Evolutionary conservation across 2,329 filamentous ascomycete species (phyloP), one percentile per base, ranked within the genome.

Genomic region (Nannizziopsis arthrosporioides): DNA sequence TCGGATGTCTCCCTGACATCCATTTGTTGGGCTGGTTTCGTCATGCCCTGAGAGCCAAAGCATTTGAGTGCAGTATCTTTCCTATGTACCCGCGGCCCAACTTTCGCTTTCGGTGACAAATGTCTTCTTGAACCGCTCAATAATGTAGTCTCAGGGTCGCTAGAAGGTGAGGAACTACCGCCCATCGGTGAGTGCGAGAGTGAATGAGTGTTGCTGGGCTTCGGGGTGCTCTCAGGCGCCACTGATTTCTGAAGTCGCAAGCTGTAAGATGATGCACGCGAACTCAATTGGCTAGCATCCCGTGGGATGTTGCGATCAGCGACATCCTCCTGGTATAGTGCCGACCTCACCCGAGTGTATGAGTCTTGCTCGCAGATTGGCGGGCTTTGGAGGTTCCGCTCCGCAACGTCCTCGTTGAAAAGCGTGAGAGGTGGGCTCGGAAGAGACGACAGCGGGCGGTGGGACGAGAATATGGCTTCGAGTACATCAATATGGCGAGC

Each of bases 361-460:
- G 57, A 45, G 14, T 54, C 52, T 22, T 36, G 38, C 5, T 30
- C 17, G 8, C n/a, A 19, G 14, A 37, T 36, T 7, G 45, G 45
- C 2, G 38, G 46, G 14, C 27, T 31, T 6, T 34, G 14, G 22
- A 53, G 57, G 44, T 69, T 69, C 18, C 67, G 63, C 50, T 69
- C 67, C 4, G 67, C 67, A 45, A 69, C 58, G 53, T 69, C 64
- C 55, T 69, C 67, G 41, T 69, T 69, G 52, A 66, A 69, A 9
- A 63, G 62, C 14, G 56, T 60, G 5, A 56, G 57, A 2, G 63
- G 62, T 8, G 63, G 63, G 22, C 63, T 51, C n/a, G 57, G 38
- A 40, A 49, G 48, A 22, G 56, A 48, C 34, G 56, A 54, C 32
- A 57, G 62, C 32, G 60, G 54, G 5, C 57, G 59, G 42, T 67